Evolutionary conservation across 768 basidiomycete genomes (phyloP).

Genomic region (Lactarius indigo): DNA sequence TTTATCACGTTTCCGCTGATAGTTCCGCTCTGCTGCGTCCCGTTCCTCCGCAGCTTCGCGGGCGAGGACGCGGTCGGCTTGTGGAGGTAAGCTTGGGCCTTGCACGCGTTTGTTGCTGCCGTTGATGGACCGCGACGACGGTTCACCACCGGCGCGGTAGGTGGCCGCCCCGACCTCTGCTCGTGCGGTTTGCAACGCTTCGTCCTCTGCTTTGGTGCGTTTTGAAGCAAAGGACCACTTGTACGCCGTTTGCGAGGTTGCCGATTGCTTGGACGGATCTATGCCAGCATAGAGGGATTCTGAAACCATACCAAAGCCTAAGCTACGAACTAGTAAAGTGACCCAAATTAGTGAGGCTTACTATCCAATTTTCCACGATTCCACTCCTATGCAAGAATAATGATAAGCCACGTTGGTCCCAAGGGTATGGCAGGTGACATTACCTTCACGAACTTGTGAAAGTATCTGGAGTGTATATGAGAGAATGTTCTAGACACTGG

Average conservation of each 20-base stretch:
- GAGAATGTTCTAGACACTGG: constrained; percentile 30
- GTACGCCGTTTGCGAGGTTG: constrained; percentile 73
- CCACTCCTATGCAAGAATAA: constrained; percentile 53
- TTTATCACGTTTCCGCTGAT: constrained; percentile 66
- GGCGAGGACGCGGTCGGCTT: constrained; percentile 65
- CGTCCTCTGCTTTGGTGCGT: constrained; percentile 51
- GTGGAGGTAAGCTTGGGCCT: constrained; percentile 67
- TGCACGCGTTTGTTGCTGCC: constrained; percentile 43
- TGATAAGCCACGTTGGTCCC: constrained; percentile 12
- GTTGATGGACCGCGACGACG: constrained; percentile 17
- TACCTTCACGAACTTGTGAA: constrained; percentile 89
- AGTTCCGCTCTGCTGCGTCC: constrained; percentile 46
- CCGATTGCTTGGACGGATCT: constrained; percentile 48
- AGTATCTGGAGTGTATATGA: constrained; percentile 56
- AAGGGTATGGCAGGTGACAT: constrained; percentile 23
- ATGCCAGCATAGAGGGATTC: constrained; percentile 61
- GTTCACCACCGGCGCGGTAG: constrained; percentile 29
- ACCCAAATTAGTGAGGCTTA: constrained; percentile 32
- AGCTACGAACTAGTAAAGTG: background rate
- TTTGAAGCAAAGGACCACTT: constrained; percentile 86
- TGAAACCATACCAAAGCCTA: constrained; percentile 26
- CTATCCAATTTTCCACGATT: constrained; percentile 73
- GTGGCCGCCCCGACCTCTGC: constrained; percentile 53
- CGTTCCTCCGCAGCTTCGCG: constrained; percentile 58
- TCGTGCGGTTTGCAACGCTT: constrained; percentile 55